phyloP scores from a whole-genome alignment of 441 rosid genomes.

The Gossypium schwendimanii region DNA sequence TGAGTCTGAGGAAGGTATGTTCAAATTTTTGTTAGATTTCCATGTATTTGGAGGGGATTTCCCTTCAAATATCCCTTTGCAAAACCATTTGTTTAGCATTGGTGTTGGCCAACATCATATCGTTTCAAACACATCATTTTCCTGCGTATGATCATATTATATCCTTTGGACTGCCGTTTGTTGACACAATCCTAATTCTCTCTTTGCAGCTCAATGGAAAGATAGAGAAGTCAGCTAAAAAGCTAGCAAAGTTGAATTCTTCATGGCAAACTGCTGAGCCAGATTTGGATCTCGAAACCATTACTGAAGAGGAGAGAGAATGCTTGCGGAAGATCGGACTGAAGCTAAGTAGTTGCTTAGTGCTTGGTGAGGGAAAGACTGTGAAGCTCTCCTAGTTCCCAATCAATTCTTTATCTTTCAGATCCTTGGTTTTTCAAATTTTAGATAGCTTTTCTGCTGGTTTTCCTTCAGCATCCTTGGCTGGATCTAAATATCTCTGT shows the following conservation, averaged over 20 bases:
- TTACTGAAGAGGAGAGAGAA: slow-evolving; percentile 73
- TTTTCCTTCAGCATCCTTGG: not conserved
- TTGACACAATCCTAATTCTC: slow-evolving; percentile 7
- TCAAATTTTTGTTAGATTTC: too few relatives aligned
- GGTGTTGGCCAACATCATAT: too few relatives aligned
- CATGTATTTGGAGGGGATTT: too few relatives aligned
- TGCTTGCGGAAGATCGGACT: slow-evolving; percentile 64
- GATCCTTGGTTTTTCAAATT: not conserved
- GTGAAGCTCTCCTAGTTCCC: not conserved
- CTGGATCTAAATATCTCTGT: not conserved
- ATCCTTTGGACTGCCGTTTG: slow-evolving; percentile 8
- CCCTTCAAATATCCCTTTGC: too few relatives aligned
- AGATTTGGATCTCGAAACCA: slow-evolving; percentile 53
- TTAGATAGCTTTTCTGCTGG: not conserved
- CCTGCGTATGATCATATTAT: not conserved
- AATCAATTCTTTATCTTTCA: not conserved
- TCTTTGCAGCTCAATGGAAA: slow-evolving; percentile 53
- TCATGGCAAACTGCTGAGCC: slow-evolving; percentile 36
- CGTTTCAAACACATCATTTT: not conserved
- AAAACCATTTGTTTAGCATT: too few relatives aligned
- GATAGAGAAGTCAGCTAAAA: slow-evolving; percentile 47
- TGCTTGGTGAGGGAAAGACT: slow-evolving; percentile 48
- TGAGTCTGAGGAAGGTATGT: too few relatives aligned
- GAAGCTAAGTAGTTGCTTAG: slow-evolving; percentile 50
- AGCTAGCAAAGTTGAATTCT: slow-evolving; percentile 46